Conservation (phyloP, 2,329 filamentous ascomycete genomes). For the Dactylellina drechsleri region DNA sequence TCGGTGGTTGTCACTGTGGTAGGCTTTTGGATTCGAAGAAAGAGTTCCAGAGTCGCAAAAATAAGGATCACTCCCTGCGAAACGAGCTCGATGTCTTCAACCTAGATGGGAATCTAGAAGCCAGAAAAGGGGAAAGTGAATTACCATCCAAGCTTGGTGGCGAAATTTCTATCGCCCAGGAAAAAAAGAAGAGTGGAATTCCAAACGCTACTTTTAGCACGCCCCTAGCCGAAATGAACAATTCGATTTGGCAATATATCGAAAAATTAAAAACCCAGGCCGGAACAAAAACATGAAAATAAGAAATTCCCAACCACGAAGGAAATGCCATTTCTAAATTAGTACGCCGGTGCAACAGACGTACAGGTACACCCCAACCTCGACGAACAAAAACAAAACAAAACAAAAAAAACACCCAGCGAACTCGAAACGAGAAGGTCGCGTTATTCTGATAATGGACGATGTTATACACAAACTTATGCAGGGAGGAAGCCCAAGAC, state of each 20-base stretch:
- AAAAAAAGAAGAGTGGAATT: conserved; percentile 20
- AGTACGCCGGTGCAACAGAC: conserved; percentile 8
- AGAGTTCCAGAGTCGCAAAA: conserved; percentile 8
- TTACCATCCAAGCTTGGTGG: conserved; percentile 52
- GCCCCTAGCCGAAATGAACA: conserved; percentile 32
- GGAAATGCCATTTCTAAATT: no score
- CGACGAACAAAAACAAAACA: no score
- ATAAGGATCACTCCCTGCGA: conserved; percentile 9
- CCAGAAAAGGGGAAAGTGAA: conserved; percentile 54
- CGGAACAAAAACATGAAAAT: conserved; percentile 4
- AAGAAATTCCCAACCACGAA: conserved; percentile 7
- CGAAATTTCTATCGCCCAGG: conserved; percentile 37
- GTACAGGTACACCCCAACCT: conserved; percentile 26
- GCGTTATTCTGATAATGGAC: conserved; percentile 15
- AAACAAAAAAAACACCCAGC: background rate
- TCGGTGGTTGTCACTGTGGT: background rate
- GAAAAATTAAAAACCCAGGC: conserved; percentile 14
- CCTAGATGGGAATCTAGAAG: conserved; percentile 45
- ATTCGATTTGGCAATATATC: conserved; percentile 20
- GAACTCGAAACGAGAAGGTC: conserved; percentile 44
- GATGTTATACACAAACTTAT: conserved; percentile 18
- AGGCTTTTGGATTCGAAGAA: conserved; percentile 12
- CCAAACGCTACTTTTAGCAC: conserved; percentile 26
- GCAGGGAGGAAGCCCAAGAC: background rate
- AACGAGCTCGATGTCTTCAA: conserved; percentile 37